Base-by-base conservation (phyloP, 2,329 filamentous ascomycete genomes). In the Eutypa lata region DNA sequence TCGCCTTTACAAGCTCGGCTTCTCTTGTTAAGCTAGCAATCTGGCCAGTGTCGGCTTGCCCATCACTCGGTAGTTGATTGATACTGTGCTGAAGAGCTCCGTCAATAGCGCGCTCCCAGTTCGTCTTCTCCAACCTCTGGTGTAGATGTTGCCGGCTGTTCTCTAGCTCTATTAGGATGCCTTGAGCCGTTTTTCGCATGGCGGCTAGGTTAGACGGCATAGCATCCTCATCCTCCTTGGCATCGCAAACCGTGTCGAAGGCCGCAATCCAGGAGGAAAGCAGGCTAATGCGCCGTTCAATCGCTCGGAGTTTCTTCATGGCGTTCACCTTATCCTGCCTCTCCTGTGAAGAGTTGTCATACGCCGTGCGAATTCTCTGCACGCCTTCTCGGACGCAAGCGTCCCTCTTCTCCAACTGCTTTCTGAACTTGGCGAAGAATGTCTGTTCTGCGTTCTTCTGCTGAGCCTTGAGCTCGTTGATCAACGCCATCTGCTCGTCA, bases 401-500 rank as follows among this genome's bases (percentile, higher is more conserved):
- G 49, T 94, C 89, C 57, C 89, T 85, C 78, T 96, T 97, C 66
- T 94, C 90, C 52, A 82, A 84, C 62, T 95, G 90, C 71, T 96
- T 97, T 63, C 87, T 87, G 74, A 97, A 96, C 66, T 97, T 97
- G 61, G 83, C 79, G 61, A 93, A 93, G 48, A 91, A 91, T 3
- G 85, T 77, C 37, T 82, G 83, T 67, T 97, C 94, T 4, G 87
- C 87, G 52, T 97, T 90, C 69, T 91, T 95, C 67, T 96, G 91
- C 69, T 97, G 90, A 24, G 89, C 89, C 73, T 94, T 91, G 51
- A 99, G 82, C 69, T 97, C 92, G 62, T 96, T 96, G 71, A 99
- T 99, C 66, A 97, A 74, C n/a, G 86, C 88, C 81, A 96, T 92
- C 70, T 99, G 93, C 74, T 99, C 94, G 67, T 99, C 93, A 64